phyloP scores from a whole-genome alignment of 139 green algal species.

The Mychonastes homosphaera region DNA sequence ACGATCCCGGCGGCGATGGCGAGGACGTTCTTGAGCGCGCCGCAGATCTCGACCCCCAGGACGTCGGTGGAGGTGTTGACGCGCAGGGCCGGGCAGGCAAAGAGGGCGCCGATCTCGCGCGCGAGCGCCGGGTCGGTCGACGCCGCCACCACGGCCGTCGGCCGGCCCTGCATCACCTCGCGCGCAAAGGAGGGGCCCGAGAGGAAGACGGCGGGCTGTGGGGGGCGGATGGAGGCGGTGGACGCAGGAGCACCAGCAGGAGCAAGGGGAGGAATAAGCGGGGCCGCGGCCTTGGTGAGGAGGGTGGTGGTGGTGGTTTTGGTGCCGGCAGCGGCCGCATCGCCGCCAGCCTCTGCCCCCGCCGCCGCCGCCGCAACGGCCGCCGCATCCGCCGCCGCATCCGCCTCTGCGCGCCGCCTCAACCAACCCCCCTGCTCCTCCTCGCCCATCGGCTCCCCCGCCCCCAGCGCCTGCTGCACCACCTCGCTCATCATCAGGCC shows the following conservation, averaged over 20 bases:
- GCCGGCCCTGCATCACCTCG: constrained; percentile 67
- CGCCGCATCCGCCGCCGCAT: no score
- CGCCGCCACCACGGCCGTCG: constrained; percentile 78
- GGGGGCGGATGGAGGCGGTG: no score
- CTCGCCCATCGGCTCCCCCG: constrained; percentile 80
- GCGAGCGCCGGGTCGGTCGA: constrained; percentile 49
- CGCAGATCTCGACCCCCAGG: constrained; percentile 91
- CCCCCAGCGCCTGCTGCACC: constrained; percentile 70
- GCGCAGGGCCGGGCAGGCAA: constrained; percentile 77
- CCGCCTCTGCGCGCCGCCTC: no score
- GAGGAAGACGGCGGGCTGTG: constrained; percentile 70
- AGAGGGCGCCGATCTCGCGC: constrained; percentile 50
- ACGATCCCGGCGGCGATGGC: constrained; percentile 97
- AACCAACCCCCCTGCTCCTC: no score
- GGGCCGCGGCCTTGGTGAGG: no score
- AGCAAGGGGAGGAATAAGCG: no score
- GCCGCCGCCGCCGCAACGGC: no score
- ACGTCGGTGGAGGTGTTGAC: constrained; percentile 93
- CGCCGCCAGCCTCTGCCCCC: no score
- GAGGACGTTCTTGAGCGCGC: constrained; percentile 97
- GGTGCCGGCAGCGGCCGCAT: no score
- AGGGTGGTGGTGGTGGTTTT: no score
- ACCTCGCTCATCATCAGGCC: constrained; percentile 88
- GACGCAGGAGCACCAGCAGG: no score
- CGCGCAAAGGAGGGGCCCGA: constrained; percentile 77